Conservation (phyloP, 2,329 filamentous ascomycete species). For the Phialophora tarda region DNA sequence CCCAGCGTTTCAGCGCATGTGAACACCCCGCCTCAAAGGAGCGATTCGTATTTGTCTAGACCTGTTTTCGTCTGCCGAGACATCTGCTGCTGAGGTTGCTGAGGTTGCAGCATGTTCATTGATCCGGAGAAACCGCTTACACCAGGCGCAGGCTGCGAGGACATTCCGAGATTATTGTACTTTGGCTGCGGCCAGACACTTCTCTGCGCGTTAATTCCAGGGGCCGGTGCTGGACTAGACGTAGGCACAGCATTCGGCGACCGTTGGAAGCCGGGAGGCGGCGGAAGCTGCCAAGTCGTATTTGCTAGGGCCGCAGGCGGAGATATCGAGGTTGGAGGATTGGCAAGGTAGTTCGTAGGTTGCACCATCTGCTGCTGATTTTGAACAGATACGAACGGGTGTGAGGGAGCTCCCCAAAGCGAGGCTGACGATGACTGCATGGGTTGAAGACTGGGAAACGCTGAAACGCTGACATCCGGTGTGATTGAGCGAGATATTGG, state of each 20-base stretch:
- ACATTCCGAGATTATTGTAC: conserved; percentile 27
- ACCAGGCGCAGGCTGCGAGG: conserved; percentile 17
- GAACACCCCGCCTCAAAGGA: conserved; percentile 49
- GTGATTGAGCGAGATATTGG: conserved; percentile 55
- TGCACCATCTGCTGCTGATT: conserved; percentile 30
- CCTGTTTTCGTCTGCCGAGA: conserved; percentile 48
- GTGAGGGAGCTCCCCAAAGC: conserved; percentile 35
- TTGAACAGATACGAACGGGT: conserved; percentile 22
- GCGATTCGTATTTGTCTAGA: conserved; percentile 63
- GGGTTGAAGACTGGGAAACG: conserved; percentile 56
- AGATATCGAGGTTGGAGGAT: conserved; percentile 24
- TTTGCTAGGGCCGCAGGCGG: conserved; percentile 25
- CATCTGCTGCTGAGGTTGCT: conserved; percentile 39
- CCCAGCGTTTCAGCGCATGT: not conserved
- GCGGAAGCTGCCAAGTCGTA: conserved; percentile 33
- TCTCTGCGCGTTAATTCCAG: conserved; percentile 37
- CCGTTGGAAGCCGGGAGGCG: conserved; percentile 24
- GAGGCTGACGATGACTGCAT: conserved; percentile 44
- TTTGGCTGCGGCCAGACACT: conserved; percentile 33
- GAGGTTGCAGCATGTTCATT: conserved; percentile 37
- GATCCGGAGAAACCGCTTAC: conserved; percentile 30
- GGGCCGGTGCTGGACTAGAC: conserved; percentile 44
- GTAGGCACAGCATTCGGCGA: conserved; percentile 7
- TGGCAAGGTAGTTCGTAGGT: conserved; percentile 23
- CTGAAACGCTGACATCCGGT: conserved; percentile 56